phyloP scores from a whole-genome alignment of 2,329 filamentous ascomycete species.

The Boeremia exigua region DNA sequence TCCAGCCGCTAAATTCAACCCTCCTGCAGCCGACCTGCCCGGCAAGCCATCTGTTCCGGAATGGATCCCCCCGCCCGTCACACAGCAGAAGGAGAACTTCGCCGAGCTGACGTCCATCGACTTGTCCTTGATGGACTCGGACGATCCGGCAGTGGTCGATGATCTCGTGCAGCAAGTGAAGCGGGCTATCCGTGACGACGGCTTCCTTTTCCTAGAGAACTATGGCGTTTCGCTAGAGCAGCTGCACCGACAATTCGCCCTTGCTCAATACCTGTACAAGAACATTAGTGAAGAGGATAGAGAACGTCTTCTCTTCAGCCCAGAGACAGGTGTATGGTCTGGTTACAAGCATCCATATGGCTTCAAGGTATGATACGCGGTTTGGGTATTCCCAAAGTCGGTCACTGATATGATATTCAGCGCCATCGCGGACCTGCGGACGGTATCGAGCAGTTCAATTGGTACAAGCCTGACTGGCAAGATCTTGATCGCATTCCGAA shows the following conservation, averaged over 20 bases:
- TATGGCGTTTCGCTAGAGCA: conserved; percentile 57
- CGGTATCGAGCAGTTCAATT: conserved; percentile 63
- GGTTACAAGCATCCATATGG: conserved; percentile 59
- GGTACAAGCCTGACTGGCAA: conserved; percentile 57
- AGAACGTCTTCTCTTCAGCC: conserved; percentile 55
- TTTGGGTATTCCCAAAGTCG: too few relatives aligned
- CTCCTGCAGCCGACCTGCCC: conserved; percentile 27
- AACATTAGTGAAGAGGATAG: conserved; percentile 60
- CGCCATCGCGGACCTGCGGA: conserved; percentile 52
- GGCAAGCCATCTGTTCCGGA: conserved; percentile 30
- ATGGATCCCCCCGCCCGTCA: conserved; percentile 52
- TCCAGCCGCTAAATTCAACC: conserved; percentile 26
- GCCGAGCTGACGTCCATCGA: conserved; percentile 46
- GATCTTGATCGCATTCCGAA: conserved; percentile 52
- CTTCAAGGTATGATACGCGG: conserved; percentile 40
- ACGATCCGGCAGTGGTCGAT: conserved; percentile 48
- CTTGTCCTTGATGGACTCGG: conserved; percentile 39
- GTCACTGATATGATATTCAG: not conserved
- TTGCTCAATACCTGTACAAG: conserved; percentile 59
- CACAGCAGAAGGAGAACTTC: conserved; percentile 52
- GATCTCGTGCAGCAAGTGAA: conserved; percentile 51
- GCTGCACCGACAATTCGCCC: conserved; percentile 58
- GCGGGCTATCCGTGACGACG: conserved; percentile 42
- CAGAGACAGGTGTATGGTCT: conserved; percentile 57
- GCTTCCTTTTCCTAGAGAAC: conserved; percentile 55